Evolutionary conservation across 768 basidiomycete species (phyloP).

Genomic region (Pleurotus pulmonarius): DNA sequence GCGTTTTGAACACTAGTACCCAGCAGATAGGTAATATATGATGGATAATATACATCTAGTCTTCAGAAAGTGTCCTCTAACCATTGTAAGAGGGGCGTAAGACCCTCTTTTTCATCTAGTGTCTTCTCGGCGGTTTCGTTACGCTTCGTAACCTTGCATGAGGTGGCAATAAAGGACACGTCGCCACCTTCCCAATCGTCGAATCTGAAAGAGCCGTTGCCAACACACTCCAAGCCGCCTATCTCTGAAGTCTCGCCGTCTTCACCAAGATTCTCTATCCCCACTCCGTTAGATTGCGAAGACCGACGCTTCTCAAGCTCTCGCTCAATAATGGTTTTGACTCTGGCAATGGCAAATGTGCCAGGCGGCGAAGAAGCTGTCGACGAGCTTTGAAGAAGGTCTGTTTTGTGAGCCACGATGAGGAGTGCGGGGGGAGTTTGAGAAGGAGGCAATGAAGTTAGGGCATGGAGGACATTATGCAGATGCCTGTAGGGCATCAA

Average conservation of each 20-base stretch:
- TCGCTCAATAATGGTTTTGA: constrained; percentile 75
- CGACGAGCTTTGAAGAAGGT: constrained; percentile 55
- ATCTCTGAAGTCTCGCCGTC: constrained; percentile 63
- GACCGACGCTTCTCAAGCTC: constrained; percentile 76
- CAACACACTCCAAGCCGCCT: constrained; percentile 72
- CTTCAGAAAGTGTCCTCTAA: neutral
- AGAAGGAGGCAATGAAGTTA: constrained; percentile 73
- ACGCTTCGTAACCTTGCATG: constrained; percentile 25
- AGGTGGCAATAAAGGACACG: constrained; percentile 63
- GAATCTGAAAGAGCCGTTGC: constrained; percentile 63
- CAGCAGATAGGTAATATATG: no score
- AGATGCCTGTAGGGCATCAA: constrained; percentile 50
- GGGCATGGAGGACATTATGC: constrained; percentile 64
- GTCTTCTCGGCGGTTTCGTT: neutral
- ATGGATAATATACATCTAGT: neutral
- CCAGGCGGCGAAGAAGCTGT: constrained; percentile 31
- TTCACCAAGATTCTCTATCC: constrained; percentile 69
- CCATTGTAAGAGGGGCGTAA: neutral
- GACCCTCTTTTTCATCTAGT: neutral
- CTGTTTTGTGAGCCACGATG: constrained; percentile 75
- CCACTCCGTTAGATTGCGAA: constrained; percentile 62
- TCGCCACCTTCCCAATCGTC: constrained; percentile 84
- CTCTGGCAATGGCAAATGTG: constrained; percentile 60
- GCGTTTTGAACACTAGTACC: no score
- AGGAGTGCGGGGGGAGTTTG: constrained; percentile 55